Evolutionary conservation across 164 flowering plant species (phyloP), one percentile per base, ranked within the genome.

Genomic region (Vitis labrusca): DNA sequence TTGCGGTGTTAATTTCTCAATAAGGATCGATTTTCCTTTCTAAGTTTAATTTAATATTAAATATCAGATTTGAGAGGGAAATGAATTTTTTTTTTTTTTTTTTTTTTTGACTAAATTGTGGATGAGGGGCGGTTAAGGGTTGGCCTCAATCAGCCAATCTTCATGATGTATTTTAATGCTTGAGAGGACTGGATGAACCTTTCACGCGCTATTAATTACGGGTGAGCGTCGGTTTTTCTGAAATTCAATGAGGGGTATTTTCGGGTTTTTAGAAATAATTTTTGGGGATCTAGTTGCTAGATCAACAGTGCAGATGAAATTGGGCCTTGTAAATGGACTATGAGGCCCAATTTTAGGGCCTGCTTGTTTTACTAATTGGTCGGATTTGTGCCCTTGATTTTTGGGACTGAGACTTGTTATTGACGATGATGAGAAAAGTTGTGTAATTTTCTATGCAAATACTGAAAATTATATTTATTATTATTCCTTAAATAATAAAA

Each of bases 171-270:
- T 54, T 47, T 63, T 11, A 68, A 56, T 49, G 19, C 47, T 3
- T 15, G 49, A 30, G 62, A 61, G 30, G 66, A 66, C 71, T 13
- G 48, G 30, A 66, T 62, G 51, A 47, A 13, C 75, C 75, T 71
- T 32, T 65, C 49, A 69, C 52, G 65, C 58, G 7, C 1, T 11
- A 63, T 69, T 66, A 16, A 66, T 66, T 59, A 71, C 72, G 30
- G 72, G 75, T 63, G 78, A 51, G 23, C 19, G 65, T 10, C 67
- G 68, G 68, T 68, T 16, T 23, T 12, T 9, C 17, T 23, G 63
- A 9, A 17, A 1, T 62, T 67, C 2, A 57, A 54, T 23, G 49
- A 13, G 2, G 47, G 71, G 71, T 50, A 29, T 37, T 4, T 5
- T 48, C 32, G 32, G 15, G 50, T 2, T 13, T 53, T 5, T 13